These are phyloP conservation scores for Aspergillus sp. DNA, from an alignment of 2,329 filamentous ascomycete species.

Conservation along the genomic window DNA sequence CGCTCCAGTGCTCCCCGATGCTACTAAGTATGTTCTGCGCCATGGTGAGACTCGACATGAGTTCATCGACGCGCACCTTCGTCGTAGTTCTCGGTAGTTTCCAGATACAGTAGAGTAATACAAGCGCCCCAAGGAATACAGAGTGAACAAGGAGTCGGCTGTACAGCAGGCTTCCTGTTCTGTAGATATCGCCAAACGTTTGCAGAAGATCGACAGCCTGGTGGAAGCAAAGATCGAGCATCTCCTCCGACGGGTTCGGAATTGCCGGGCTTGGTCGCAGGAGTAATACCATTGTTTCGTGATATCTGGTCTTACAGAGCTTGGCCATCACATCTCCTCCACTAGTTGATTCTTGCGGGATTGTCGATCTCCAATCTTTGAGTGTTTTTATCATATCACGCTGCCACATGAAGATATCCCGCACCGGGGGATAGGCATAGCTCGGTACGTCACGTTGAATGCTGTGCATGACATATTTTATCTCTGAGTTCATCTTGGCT, in stretches of 20 bases:
- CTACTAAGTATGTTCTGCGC: constrained; percentile 54
- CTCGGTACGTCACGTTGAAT: constrained; percentile 50
- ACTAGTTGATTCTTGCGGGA: constrained; percentile 31
- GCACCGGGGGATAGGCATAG: constrained; percentile 53
- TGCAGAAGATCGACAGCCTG: constrained; percentile 48
- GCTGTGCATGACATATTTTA: constrained; percentile 60
- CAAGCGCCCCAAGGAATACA: constrained; percentile 52
- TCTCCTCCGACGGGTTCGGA: constrained; percentile 48
- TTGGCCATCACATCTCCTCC: constrained; percentile 15
- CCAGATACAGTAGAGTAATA: constrained; percentile 56
- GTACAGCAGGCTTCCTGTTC: constrained; percentile 49
- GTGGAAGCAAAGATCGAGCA: constrained; percentile 46
- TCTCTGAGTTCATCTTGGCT: constrained; percentile 55
- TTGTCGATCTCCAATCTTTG: constrained; percentile 43
- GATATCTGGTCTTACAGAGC: constrained; percentile 51
- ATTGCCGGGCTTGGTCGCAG: constrained; percentile 57
- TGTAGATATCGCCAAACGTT: constrained; percentile 49
- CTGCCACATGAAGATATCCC: constrained; percentile 53
- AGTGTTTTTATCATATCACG: constrained; percentile 44
- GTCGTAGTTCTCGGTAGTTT: constrained; percentile 47
- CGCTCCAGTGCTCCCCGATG: constrained; percentile 55
- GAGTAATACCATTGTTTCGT: constrained; percentile 53
- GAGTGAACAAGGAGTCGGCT: constrained; percentile 55
- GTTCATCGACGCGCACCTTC: constrained; percentile 39
- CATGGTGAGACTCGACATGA: constrained; percentile 47